A percentile compares a stretch with the other conserved stretches of the same genome.
Conservation (phyloP, 1,139 yeast species). For the Zygoascus sp. region DNA sequence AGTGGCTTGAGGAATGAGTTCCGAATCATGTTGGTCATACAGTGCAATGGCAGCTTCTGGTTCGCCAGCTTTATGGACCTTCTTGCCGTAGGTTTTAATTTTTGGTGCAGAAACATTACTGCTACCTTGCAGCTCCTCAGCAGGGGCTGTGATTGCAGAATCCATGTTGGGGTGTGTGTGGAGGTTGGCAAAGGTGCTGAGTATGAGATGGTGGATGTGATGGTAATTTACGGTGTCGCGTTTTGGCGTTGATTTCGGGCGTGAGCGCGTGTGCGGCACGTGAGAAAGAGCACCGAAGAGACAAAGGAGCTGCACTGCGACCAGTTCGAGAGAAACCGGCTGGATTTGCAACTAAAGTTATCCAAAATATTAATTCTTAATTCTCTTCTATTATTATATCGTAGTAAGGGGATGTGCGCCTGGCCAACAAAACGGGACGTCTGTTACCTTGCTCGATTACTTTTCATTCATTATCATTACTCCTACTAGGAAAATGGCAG, state of each 20-base stretch:
- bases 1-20: too few species aligned
- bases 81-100: not conserved
- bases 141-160: too few species aligned
- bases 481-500: not conserved
- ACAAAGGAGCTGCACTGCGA: not conserved
- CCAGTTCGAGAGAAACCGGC: not conserved
- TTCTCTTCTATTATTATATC: too few species aligned
- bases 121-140: too few species aligned
- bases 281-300: not conserved
- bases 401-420: too few species aligned
- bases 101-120: not conserved
- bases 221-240: not conserved
- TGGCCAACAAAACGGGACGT: too few species aligned
- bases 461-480: not conserved
- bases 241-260: conserved; percentile 1
- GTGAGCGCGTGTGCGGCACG: not conserved
- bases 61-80: not conserved
- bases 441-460: too few species aligned
- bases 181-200: not conserved
- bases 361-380: too few species aligned
- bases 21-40: too few species aligned
- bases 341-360: not conserved
- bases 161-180: not conserved
- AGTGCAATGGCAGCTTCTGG: too few species aligned
- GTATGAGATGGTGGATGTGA: not conserved